A percentile compares a stretch with the other conserved stretches of the same genome.
These are phyloP conservation scores for Sporothrix brunneoviolacea DNA, from an alignment of 2,329 filamentous ascomycete genomes.

Conservation along the genomic window DNA sequence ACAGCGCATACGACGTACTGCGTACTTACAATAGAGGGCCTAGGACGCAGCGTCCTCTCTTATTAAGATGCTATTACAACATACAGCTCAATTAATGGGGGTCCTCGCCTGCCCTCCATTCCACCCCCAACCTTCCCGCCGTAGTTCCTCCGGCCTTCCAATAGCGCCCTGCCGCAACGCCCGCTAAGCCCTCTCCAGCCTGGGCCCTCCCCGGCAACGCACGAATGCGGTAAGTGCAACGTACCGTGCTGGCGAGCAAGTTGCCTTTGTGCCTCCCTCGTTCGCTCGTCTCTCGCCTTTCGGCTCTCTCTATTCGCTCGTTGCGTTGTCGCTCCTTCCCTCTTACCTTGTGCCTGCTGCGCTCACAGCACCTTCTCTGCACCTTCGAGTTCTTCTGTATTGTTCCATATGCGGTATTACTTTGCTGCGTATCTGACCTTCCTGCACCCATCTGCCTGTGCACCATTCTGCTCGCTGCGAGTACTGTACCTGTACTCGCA, in stretches of 20 bases:
- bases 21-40: too few relatives aligned
- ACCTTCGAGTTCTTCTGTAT: background rate
- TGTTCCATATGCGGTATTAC: too few relatives aligned
- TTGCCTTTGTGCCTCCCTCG: conserved; percentile 2
- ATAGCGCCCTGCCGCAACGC: conserved; percentile 18
- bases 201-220: conserved; percentile 14
- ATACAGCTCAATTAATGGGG: too few relatives aligned
- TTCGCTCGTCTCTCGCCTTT: conserved; percentile 1
- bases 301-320: background rate
- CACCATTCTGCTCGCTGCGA: background rate
- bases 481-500: background rate
- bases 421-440: too few relatives aligned
- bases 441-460: background rate
- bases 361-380: background rate
- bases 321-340: background rate
- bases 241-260: background rate
- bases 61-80: too few relatives aligned
- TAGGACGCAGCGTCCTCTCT: too few relatives aligned
- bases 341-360: background rate
- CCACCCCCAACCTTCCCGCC: background rate
- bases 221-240: conserved; percentile 14
- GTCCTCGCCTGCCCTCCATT: too few relatives aligned
- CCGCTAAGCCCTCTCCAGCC: conserved; percentile 17
- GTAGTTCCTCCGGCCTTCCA: conserved; percentile 10
- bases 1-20: background rate